Base-by-base conservation (phyloP, 2,329 filamentous ascomycete genomes). In the Tolypocladium cylindrosporum region DNA sequence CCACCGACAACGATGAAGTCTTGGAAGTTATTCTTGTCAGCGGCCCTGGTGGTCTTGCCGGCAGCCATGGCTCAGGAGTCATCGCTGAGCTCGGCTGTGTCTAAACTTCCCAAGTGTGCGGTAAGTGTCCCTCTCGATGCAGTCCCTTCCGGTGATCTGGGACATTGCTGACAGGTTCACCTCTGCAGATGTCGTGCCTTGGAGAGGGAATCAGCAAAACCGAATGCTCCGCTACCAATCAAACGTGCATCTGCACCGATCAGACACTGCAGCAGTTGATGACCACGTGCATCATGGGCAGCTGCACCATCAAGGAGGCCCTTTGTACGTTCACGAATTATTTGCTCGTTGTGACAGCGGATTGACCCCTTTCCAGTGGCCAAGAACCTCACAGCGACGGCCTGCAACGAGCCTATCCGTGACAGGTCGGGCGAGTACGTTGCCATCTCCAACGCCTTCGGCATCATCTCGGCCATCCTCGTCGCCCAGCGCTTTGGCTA, bases 401-500 rank as follows among this genome's bases (percentile, higher is more conserved):
- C 34, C 19, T 66, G 64, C 53, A 39, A 57, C 37, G 54, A 27
- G 65, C 67, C 39, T 56, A 40, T 67, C 8, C 64, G 68, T 14
- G 65, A 74, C 61, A 72, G 68, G 55, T 71, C 61, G 61, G 61
- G 66, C 27, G 61, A 70, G 27, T 69, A 75, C 54, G 62, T 72
- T 8, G 67, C 66, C 52, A 65, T 77, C 2, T 66, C 67, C 60
- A 63, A 71, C 62, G 40, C 61, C 58, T 63, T 75, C 11, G 70
- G 68, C 39, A 63, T 68, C 7, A 63, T 78, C 3, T 71, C 74
- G 2, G 71, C 64, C 55, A 59, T 72, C 27, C 77, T 78, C 57
- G 67, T 79, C 19, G 57, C 74, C 2, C 67, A 77, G 13, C 75
- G 79, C 24, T 69, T 79, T 9, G 65, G 60, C 1, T 72, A 66